Evolutionary conservation across 768 basidiomycete species (phyloP).

Genomic region (Amanita subjunquillea): DNA sequence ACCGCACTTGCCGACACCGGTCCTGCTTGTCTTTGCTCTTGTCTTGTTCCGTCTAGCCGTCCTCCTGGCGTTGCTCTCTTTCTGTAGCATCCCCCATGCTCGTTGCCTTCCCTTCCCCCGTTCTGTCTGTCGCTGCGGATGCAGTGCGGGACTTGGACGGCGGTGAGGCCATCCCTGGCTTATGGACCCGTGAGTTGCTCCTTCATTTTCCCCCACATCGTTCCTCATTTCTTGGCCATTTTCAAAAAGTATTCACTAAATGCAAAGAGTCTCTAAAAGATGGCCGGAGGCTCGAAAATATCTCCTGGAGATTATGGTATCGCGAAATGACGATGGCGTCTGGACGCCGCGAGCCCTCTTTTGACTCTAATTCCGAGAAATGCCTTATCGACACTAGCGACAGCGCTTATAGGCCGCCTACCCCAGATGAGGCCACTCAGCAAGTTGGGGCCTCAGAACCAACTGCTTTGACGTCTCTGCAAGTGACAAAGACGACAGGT

Average conservation of each 20-base stretch:
- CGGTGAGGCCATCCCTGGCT: slow-evolving; percentile 50
- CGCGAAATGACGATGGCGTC: slow-evolving; percentile 35
- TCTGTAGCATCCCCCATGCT: slow-evolving; percentile 27
- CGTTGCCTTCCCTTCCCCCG: slow-evolving; percentile 45
- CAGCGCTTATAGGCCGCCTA: slow-evolving; percentile 10
- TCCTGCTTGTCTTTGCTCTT: slow-evolving; percentile 5
- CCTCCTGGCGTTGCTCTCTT: neutral
- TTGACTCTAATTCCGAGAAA: slow-evolving; percentile 7
- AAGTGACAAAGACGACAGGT: neutral
- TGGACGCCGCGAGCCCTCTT: slow-evolving; percentile 4
- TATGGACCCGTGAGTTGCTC: slow-evolving; percentile 53
- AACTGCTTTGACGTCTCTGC: neutral
- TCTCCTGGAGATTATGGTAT: slow-evolving; percentile 82
- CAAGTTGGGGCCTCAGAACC: neutral
- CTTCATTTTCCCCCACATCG: slow-evolving; percentile 3
- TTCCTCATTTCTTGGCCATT: neutral
- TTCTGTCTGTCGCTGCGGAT: slow-evolving; percentile 57
- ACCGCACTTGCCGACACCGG: slow-evolving; percentile 1
- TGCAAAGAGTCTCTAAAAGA: slow-evolving; percentile 73
- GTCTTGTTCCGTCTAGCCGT: neutral
- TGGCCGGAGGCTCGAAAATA: slow-evolving; percentile 77
- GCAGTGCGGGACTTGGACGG: slow-evolving; percentile 61
- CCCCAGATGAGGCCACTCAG: slow-evolving; percentile 7
- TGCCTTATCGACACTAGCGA: slow-evolving; percentile 4
- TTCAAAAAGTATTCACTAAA: slow-evolving; percentile 63